Evolutionary conservation across 1,139 yeast species (phyloP), one percentile per base, ranked within the genome.

Genomic region (Saccharomyces hybrid): DNA sequence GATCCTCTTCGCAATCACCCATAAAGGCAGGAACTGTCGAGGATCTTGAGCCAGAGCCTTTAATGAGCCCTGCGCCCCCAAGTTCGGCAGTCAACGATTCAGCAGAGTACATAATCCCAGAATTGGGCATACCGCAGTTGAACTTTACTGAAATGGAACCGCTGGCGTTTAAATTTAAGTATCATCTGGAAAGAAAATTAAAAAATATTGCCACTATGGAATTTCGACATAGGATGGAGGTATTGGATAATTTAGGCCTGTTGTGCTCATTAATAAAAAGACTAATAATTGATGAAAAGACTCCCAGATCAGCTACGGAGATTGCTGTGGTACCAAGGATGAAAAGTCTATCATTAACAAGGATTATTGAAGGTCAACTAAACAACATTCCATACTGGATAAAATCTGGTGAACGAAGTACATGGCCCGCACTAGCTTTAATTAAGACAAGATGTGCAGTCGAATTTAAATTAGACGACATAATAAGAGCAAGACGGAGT

Each of bases 271-370:
- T 85, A 52, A 71, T 91, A 56, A 86, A 86, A 62, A 76, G 96
- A 63, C 73, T 90, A 54, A 84, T 93, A 48, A 85, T 91, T 52
- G 98, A 93, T 68, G 98, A 93, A 65, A 85, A 85, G 63, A 81
- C 85, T 0, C 97, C 97, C 0, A 73, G 84, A 23, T 81, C 86
- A 25, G 81, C 84, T 2, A 82, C 83, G 13, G 96, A 90, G 65
- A 84, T 93, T 26, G 88, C 96, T 0, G 86, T 93, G 48, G 97
- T 93, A 3, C 99, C 99, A 0, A 95, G 87, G 66, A 71, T 89
- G 54, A 75, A 87, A 54, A 84, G 87, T 49, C 72, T 89, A 50
- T 95, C 90, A 62, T 83, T 88, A 7, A 88, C 88, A 59, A 75
- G 81, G 56, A 73, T 81, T 13, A 67, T 73, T 54, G 81, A 74